Percentiles rank a stretch among this genome's conserved stretches.
Evolutionary conservation across 495 filamentous ascomycete species (phyloP).

Genomic region (Evansstolkia leycettana): DNA sequence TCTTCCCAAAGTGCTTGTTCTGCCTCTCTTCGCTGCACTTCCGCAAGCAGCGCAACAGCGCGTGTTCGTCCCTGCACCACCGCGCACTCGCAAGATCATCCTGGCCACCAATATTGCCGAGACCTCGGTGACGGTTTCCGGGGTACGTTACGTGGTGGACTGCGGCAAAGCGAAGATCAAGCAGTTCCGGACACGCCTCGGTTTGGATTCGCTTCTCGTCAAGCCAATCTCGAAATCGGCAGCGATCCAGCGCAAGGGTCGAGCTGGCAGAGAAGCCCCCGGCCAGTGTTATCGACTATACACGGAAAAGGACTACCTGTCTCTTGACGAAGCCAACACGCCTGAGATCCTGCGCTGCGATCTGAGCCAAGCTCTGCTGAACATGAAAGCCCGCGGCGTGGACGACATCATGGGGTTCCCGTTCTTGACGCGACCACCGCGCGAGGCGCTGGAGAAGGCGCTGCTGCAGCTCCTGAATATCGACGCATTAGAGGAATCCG

Average conservation of each 20-base stretch:
- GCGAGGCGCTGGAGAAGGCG: constrained; percentile 71
- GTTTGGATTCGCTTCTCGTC: constrained; percentile 80
- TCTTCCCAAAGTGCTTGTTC: constrained; percentile 59
- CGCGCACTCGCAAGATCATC: constrained; percentile 74
- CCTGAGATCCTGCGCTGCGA: constrained; percentile 92
- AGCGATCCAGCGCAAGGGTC: constrained; percentile 81
- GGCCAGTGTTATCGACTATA: constrained; percentile 88
- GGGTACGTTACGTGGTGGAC: constrained; percentile 84
- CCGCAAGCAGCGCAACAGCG: constrained; percentile 70
- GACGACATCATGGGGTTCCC: constrained; percentile 75
- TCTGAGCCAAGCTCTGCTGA: constrained; percentile 71
- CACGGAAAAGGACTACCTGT: constrained; percentile 64
- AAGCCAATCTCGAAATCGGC: constrained; percentile 90
- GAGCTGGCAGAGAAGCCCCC: constrained; percentile 83
- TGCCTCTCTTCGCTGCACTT: constrained; percentile 65
- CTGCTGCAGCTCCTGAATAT: constrained; percentile 69
- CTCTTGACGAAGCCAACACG: constrained; percentile 56
- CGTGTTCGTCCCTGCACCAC: constrained; percentile 68
- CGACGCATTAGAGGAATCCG: constrained; percentile 59
- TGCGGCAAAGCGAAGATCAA: constrained; percentile 91
- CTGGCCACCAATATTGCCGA: constrained; percentile 96
- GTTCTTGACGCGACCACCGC: constrained; percentile 67
- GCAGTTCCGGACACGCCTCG: constrained; percentile 73
- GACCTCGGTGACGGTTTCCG: constrained; percentile 91
- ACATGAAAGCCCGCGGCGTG: constrained; percentile 86